Evolutionary conservation across 495 filamentous ascomycete genomes (phyloP), one percentile per base, ranked within the genome.

Genomic region (Elasticomyces elasticus): DNA sequence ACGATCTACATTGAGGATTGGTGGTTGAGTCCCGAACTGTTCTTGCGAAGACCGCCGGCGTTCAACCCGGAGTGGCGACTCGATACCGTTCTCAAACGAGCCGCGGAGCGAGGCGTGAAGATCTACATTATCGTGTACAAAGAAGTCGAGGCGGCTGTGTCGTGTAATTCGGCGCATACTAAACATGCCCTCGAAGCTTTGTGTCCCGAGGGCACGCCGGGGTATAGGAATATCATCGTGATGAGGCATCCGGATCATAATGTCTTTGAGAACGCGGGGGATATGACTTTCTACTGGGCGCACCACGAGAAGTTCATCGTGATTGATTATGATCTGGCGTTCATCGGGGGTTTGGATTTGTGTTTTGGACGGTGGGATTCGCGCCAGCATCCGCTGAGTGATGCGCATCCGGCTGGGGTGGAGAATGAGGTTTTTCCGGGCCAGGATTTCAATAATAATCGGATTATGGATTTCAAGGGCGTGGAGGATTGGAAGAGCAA

Each of bases 201-300:
- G 0, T 95, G 88, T 62, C 88, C 88, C 0, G 74, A 86, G 57
- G 92, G 87, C 11, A 77, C 74, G 0, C 82, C 80, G 0, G 91
- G 91, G 0, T 73, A 86, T 63, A 86, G 86, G 12, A 97, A 97
- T 62, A 96, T 97, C 66, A 76, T 70, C 7, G 76, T 95, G 30
- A 84, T 97, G 81, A 80, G 91, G 23, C 91, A 97, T 69, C 91
- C 91, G 1, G 91, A 98, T 66, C 91, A 98, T 68, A 94, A 95
- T 60, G 77, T 95, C 30, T 79, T 97, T 37, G 89, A 95, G 61
- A 96, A 97, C 65, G 86, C 82, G 0, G 87, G 86, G 9, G 91
- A 97, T 56, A 95, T 95, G 89, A 96, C 89, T 0, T 86, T 96
- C 63, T 96, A 96, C 70, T 97, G 91, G 91, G 91, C 91, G 0